Conservation (phyloP, 208 protist genomes). For the Phytomonas francai region DNA sequence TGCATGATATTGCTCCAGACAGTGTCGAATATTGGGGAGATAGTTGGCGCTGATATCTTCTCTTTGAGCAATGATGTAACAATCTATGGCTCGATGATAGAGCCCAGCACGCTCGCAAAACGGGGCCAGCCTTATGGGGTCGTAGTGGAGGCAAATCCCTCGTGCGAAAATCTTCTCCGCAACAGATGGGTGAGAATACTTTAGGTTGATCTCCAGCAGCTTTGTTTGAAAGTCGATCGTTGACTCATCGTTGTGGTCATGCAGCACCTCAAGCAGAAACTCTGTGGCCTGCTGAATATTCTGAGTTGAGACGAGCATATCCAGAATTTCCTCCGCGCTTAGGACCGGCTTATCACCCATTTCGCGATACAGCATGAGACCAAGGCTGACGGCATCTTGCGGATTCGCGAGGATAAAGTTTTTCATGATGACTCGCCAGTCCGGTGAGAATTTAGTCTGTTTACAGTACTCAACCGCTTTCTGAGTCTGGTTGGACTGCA, state of each 20-base stretch:
- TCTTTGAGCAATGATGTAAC: slow-evolving; percentile 92
- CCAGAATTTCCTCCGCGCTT: slow-evolving; percentile 87
- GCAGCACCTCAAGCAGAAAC: slow-evolving; percentile 97
- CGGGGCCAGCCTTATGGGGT: slow-evolving; percentile 92
- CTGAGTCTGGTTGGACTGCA: slow-evolving; percentile 93
- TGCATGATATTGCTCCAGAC: slow-evolving; percentile 92
- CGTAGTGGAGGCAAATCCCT: slow-evolving; percentile 96
- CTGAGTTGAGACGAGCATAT: slow-evolving; percentile 94
- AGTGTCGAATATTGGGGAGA: slow-evolving; percentile 97
- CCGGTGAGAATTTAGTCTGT: slow-evolving; percentile 93
- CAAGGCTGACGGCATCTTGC: slow-evolving; percentile 90
- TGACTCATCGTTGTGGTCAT: slow-evolving; percentile 84
- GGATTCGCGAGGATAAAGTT: slow-evolving; percentile 89
- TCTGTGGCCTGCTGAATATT: slow-evolving; percentile 95
- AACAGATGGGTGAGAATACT: slow-evolving; percentile 94
- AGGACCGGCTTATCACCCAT: slow-evolving; percentile 67
- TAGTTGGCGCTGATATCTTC: slow-evolving; percentile 73
- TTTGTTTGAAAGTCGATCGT: slow-evolving; percentile 97
- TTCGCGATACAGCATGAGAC: slow-evolving; percentile 87
- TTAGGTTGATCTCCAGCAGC: slow-evolving; percentile 99
- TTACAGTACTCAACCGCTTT: slow-evolving; percentile 98
- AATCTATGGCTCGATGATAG: slow-evolving; percentile 96
- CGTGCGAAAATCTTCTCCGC: slow-evolving; percentile 98
- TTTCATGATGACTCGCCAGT: slow-evolving; percentile 94
- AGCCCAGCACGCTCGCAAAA: slow-evolving; percentile 98